Conservation (phyloP, 2,329 filamentous ascomycete genomes). For the Colletotrichum tropicicola region DNA sequence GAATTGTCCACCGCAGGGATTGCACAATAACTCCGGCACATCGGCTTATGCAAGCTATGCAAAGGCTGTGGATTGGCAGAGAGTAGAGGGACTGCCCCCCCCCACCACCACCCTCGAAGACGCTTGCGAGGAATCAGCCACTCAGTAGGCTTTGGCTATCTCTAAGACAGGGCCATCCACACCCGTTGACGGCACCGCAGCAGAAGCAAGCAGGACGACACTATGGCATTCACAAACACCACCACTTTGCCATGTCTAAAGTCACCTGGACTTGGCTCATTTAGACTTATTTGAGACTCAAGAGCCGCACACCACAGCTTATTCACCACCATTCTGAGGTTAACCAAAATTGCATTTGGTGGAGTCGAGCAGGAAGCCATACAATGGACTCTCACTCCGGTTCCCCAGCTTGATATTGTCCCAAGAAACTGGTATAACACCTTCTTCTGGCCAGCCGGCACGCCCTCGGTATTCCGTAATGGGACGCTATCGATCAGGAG, state of each 20-base stretch:
- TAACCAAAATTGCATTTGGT: neutral
- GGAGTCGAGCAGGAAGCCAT: neutral
- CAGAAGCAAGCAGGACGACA: slow-evolving; percentile 9
- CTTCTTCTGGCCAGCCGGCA: neutral
- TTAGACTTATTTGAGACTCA: neutral
- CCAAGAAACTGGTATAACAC: neutral
- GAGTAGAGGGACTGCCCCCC: neutral
- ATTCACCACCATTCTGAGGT: neutral
- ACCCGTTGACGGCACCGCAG: neutral
- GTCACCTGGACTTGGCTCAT: neutral
- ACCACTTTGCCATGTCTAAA: neutral
- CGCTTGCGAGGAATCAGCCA: neutral
- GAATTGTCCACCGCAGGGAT: neutral
- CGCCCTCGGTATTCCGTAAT: neutral
- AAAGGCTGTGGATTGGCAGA: neutral
- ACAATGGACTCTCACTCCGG: neutral
- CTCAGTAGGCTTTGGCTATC: neutral
- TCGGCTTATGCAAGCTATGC: slow-evolving; percentile 14
- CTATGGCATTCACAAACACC: neutral
- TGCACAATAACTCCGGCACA: neutral
- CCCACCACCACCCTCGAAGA: too few relatives aligned
- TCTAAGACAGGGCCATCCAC: neutral
- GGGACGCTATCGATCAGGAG: neutral
- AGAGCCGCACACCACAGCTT: neutral
- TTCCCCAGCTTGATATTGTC: neutral